These are phyloP conservation scores for Colletotrichum neosansevieriae DNA, from an alignment of 2,329 filamentous ascomycete genomes.

Conservation along the genomic window DNA sequence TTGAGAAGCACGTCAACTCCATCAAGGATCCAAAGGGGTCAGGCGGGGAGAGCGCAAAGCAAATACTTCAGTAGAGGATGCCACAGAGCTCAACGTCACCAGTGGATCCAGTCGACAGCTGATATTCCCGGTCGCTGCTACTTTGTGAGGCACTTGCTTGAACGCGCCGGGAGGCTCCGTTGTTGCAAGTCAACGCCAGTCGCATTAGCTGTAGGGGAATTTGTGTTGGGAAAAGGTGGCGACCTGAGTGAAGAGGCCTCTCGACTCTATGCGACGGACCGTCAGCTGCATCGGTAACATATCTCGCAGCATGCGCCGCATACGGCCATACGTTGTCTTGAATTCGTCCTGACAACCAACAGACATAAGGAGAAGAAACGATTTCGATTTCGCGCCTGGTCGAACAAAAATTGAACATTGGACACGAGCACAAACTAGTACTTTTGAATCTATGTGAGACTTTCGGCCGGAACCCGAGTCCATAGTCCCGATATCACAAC, in stretches of 20 bases:
- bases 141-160: conserved; percentile 9
- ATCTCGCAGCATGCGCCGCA: conserved; percentile 14
- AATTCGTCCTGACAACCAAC: conserved; percentile 1
- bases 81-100: conserved; percentile 13
- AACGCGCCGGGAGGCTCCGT: conserved; percentile 14
- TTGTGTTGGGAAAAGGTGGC: not conserved
- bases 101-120: conserved; percentile 14
- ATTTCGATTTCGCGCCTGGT: not conserved
- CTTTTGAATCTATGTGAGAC: conserved; percentile 2
- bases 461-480: not conserved
- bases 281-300: conserved; percentile 17
- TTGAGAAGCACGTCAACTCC: conserved; percentile 18
- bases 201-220: not conserved
- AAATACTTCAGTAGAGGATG: not conserved
- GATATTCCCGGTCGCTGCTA: conserved; percentile 1
- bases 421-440: not conserved
- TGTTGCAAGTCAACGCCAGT: conserved; percentile 9
- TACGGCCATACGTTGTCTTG: not conserved
- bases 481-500: not conserved
- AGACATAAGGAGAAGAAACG: not conserved
- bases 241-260: conserved; percentile 2
- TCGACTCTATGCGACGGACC: conserved; percentile 9
- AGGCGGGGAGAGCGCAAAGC: not conserved
- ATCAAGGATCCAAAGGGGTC: not conserved
- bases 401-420: not conserved